phyloP scores from a whole-genome alignment of 2,329 filamentous ascomycete species.

The Neofusicoccum kwambonambiense region DNA sequence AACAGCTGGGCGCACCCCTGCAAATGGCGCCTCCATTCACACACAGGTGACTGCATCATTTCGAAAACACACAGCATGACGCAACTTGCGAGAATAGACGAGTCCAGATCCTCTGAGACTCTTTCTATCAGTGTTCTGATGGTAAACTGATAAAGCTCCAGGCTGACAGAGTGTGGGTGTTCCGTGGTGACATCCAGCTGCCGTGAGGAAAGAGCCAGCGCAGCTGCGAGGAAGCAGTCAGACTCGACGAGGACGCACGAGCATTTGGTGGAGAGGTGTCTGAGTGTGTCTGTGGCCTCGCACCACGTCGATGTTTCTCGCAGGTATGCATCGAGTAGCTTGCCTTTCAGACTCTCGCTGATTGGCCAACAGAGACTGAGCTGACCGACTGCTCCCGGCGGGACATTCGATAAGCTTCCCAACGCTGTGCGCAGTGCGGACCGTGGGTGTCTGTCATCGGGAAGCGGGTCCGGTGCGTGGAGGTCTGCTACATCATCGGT shows the following conservation, averaged over 20 bases:
- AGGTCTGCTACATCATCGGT: not conserved
- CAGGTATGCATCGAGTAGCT: not conserved
- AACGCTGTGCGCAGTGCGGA: not conserved
- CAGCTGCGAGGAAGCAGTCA: not conserved
- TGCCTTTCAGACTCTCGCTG: not conserved
- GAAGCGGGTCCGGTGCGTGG: no score
- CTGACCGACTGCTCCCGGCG: not conserved
- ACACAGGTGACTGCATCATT: not conserved
- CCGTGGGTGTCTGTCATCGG: not conserved
- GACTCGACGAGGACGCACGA: not conserved
- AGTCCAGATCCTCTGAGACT: not conserved
- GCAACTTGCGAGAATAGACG: not conserved
- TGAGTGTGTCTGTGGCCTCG: not conserved
- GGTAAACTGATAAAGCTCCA: constrained; percentile 7
- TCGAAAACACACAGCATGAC: not conserved
- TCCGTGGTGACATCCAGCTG: not conserved
- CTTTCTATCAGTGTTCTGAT: not conserved
- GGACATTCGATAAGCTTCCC: not conserved
- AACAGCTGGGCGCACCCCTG: not conserved
- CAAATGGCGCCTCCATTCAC: constrained; percentile 1
- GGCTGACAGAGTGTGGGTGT: not conserved
- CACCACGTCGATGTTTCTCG: not conserved
- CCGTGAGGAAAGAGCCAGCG: not conserved
- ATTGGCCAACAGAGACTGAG: not conserved
- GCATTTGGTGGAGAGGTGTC: not conserved